Percentiles rank a stretch among this genome's conserved stretches.
Evolutionary conservation across 192 early-diverging fungal genomes (phyloP).

Genomic region (Gigaspora rosea): DNA sequence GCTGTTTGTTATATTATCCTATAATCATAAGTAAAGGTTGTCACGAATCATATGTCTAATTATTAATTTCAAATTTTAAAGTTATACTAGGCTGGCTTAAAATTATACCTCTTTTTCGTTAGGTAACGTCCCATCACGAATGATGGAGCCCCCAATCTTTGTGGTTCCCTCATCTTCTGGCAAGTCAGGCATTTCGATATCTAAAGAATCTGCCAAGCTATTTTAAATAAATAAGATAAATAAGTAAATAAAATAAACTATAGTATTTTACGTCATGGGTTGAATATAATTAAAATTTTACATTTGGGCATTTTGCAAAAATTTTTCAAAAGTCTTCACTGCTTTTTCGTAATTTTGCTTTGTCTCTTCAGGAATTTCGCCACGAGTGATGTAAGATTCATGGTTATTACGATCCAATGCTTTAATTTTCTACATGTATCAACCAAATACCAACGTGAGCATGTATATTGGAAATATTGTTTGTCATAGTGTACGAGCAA

Average conservation of each 20-base stretch:
- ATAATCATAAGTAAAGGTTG: conserved; percentile 1
- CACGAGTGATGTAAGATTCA: conserved; percentile 77
- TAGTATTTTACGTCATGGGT: background rate
- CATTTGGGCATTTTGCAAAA: conserved; percentile 54
- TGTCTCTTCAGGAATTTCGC: conserved; percentile 77
- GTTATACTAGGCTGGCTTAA: background rate
- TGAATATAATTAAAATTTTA: conserved; percentile 13
- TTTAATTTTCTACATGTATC: conserved; percentile 54
- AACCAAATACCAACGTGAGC: background rate
- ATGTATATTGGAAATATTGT: background rate
- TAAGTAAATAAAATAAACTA: background rate
- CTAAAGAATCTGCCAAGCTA: conserved; percentile 73
- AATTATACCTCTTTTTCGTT: conserved; percentile 26
- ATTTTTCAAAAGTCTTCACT: conserved; percentile 69
- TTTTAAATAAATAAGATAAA: conserved; percentile 23
- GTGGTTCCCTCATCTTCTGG: conserved; percentile 67
- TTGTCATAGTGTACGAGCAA: background rate
- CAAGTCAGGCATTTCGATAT: conserved; percentile 74
- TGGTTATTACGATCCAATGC: conserved; percentile 76
- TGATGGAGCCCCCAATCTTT: conserved; percentile 33
- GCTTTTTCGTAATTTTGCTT: conserved; percentile 75
- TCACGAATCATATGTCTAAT: too few relatives aligned
- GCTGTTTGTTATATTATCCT: conserved; percentile 49
- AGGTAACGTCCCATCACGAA: background rate
- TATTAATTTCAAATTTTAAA: background rate